These are phyloP conservation scores for Globisporangium alternatum DNA, from an alignment of 352 stramenopile species.

Conservation along the genomic window DNA sequence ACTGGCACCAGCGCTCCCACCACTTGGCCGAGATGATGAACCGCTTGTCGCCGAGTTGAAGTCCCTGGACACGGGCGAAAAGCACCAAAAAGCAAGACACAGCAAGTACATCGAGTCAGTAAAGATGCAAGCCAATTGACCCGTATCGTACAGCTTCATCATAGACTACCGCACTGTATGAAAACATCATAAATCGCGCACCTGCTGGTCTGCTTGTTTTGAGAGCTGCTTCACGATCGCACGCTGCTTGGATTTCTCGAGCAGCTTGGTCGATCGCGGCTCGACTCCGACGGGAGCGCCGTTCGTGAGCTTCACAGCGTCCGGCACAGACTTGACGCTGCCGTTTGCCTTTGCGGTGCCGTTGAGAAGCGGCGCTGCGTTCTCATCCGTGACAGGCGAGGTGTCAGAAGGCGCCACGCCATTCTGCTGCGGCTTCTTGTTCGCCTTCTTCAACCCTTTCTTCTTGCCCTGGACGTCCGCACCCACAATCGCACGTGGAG, in stretches of 20 bases:
- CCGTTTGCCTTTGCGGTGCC: slow-evolving; percentile 7
- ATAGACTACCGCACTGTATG: neutral
- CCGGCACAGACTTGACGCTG: neutral
- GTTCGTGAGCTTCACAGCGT: slow-evolving; percentile 7
- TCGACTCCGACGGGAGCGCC: slow-evolving; percentile 13
- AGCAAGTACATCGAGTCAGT: neutral
- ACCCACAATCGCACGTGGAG: neutral
- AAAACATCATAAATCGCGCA: neutral
- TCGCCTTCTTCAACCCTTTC: slow-evolving; percentile 41
- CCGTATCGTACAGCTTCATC: no score
- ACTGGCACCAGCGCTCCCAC: slow-evolving; percentile 80
- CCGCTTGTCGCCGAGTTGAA: slow-evolving; percentile 76
- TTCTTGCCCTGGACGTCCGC: slow-evolving; percentile 32
- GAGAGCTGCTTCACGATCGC: slow-evolving; percentile 54
- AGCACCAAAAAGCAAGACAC: neutral
- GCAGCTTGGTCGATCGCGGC: slow-evolving; percentile 20
- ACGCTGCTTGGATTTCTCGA: slow-evolving; percentile 45
- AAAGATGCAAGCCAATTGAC: neutral
- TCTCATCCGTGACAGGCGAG: slow-evolving; percentile 5
- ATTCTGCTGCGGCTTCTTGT: slow-evolving; percentile 49
- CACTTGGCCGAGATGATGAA: slow-evolving; percentile 79
- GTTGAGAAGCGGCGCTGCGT: slow-evolving; percentile 8
- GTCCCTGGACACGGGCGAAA: slow-evolving; percentile 30
- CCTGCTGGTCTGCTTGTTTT: slow-evolving; percentile 56
- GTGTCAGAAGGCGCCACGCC: slow-evolving; percentile 10